Evolutionary conservation across 768 basidiomycete genomes (phyloP).

Genomic region (Boletellus emodensis): DNA sequence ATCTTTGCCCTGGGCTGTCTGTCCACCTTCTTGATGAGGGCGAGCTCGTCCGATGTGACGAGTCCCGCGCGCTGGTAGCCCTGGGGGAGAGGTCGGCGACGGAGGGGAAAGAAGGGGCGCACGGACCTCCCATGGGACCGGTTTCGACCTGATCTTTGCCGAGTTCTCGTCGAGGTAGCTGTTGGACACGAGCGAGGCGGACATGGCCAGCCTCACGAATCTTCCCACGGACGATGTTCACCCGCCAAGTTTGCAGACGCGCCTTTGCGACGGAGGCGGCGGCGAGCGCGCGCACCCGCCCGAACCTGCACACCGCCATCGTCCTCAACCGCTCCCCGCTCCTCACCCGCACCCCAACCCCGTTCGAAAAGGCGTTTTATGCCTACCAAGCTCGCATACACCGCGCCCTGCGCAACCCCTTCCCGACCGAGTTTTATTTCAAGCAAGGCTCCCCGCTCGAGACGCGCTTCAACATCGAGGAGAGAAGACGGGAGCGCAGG

Average conservation of each 20-base stretch:
- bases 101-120: not conserved
- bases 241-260: constrained; percentile 24
- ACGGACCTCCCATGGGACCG: constrained; percentile 93
- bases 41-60: constrained; percentile 82
- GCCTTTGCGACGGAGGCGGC: constrained; percentile 42
- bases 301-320: constrained; percentile 56
- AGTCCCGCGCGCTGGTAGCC: constrained; percentile 94
- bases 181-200: constrained; percentile 74
- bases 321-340: constrained; percentile 77
- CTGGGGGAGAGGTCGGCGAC: constrained; percentile 38
- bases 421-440: constrained; percentile 90
- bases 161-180: constrained; percentile 83
- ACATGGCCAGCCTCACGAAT: constrained; percentile 42
- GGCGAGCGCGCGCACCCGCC: constrained; percentile 13
- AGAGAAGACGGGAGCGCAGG: constrained; percentile 62
- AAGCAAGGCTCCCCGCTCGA: constrained; percentile 86
- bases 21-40: constrained; percentile 87
- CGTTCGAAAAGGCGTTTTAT: constrained; percentile 79
- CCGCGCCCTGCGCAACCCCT: constrained; percentile 82
- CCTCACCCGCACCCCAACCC: constrained; percentile 64
- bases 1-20: constrained; percentile 69
- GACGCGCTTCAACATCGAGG: constrained; percentile 73
- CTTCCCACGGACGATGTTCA: constrained; percentile 32
- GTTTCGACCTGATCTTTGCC: constrained; percentile 83
- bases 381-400: constrained; percentile 79